Evolutionary conservation across 2,329 filamentous ascomycete genomes (phyloP), one percentile per base, ranked within the genome.

Genomic region (Apiospora hydei): DNA sequence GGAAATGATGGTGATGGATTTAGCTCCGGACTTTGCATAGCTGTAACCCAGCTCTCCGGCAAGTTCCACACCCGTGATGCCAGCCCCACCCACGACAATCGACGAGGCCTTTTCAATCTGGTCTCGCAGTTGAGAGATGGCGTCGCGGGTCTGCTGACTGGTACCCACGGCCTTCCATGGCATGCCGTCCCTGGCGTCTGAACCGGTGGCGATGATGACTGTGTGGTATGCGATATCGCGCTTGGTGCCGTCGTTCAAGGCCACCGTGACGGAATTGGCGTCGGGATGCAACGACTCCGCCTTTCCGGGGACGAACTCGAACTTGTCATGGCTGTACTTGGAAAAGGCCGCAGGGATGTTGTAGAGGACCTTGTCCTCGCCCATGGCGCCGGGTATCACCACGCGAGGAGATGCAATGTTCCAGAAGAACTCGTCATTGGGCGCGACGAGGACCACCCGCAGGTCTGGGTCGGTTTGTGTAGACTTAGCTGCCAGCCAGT

Each of bases 161-260:
- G 83, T 83, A 5, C 78, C 82, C 13, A 85, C 74, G 26, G 78
- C 79, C 78, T 89, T 90, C 79, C 85, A 90, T 0, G 88, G 87
- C 79, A 86, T 81, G 72, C 77, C 79, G 5, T 82, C 83, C 30
- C 76, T 80, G 44, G 83, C 82, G 41, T 81, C 80, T 3, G 85
- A 80, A 10, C 89, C 89, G 2, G 89, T 91, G 13, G 88, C 88
- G 61, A 91, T 80, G 73, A 91, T 77, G 16, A 90, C 81, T 30
- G 84, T 84, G 74, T 89, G 84, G 76, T 90, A 91, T 26, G 73
- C 72, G 71, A 89, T 77, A 14, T 79, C 79, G 7, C 81, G 79
- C n/a, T 76, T 75, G 6, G 73, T 77, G 8, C 80, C 82, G 5
- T 78, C 81, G 64, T 79, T 80, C 44, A 81, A 78, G 30, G 79